Conservation (phyloP, 129 eudicot genomes). For the Tagetes erecta region DNA sequence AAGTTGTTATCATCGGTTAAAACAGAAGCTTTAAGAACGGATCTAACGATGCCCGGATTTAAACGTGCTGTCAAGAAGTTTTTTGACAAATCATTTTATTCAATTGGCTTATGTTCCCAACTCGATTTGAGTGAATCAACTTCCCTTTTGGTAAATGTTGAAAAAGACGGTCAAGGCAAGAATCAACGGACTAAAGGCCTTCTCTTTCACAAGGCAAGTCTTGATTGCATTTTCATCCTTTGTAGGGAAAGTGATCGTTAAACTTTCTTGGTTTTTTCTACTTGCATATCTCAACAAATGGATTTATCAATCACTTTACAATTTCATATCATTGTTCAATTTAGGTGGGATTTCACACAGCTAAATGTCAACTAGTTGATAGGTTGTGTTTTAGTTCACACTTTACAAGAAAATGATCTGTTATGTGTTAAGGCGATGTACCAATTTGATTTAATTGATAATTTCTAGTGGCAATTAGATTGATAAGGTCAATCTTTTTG, state of each 20-base stretch:
- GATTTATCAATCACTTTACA: not conserved
- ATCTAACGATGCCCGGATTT: constrained; percentile 36
- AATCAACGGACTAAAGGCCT: constrained; percentile 52
- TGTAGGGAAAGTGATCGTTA: not conserved
- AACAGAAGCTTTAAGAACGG: constrained; percentile 43
- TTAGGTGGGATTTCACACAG: not conserved
- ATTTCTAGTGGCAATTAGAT: not conserved
- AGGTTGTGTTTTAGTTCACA: constrained; percentile 10
- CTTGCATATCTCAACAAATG: constrained; percentile 3
- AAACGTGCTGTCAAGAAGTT: constrained; percentile 56
- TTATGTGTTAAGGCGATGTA: not conserved
- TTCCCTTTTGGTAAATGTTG: constrained; percentile 57
- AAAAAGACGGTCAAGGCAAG: constrained; percentile 61
- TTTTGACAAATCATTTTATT: constrained; percentile 67
- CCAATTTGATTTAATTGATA: not conserved
- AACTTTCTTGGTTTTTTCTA: not conserved
- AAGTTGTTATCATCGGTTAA: constrained; percentile 61
- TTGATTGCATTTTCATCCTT: constrained; percentile 5
- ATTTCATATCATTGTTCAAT: constrained; percentile 3
- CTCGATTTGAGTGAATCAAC: constrained; percentile 48
- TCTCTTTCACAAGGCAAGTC: constrained; percentile 69
- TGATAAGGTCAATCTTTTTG: not conserved
- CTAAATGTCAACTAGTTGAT: not conserved
- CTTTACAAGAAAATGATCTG: not conserved
- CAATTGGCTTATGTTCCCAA: constrained; percentile 55